phyloP scores from a whole-genome alignment of 352 stramenopile species.

The Globisporangium rhizosaccharum region DNA sequence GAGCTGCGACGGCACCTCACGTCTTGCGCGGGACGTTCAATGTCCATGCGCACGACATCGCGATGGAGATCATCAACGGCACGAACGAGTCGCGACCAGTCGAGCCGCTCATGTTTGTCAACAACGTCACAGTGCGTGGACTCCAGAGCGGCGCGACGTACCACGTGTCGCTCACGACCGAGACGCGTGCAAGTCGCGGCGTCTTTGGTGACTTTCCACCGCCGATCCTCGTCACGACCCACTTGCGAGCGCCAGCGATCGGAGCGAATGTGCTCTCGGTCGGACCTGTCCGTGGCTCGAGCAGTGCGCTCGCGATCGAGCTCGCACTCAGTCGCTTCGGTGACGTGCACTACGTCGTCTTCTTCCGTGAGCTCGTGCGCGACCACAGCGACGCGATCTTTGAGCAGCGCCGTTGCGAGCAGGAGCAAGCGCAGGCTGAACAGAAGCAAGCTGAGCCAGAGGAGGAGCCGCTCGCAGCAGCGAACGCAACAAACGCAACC shows the following conservation, averaged over 20 bases:
- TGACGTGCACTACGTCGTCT: conserved; percentile 71
- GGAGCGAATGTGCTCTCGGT: conserved; percentile 28
- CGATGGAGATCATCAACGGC: conserved; percentile 63
- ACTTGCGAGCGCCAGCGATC: conserved; percentile 41
- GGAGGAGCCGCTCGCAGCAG: background rate
- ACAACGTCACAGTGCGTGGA: conserved; percentile 41
- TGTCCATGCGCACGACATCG: conserved; percentile 34
- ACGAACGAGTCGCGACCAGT: conserved; percentile 66
- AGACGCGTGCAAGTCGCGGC: conserved; percentile 49
- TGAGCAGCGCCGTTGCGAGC: background rate
- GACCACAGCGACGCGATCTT: conserved; percentile 25
- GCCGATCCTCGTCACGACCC: conserved; percentile 61
- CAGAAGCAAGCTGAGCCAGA: conserved; percentile 9
- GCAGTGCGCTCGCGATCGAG: conserved; percentile 42
- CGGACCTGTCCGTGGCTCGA: conserved; percentile 28
- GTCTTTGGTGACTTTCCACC: conserved; percentile 74
- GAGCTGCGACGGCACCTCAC: conserved; percentile 18
- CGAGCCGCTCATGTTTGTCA: conserved; percentile 49
- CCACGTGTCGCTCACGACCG: conserved; percentile 71
- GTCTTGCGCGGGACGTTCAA: conserved; percentile 42
- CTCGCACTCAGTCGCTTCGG: conserved; percentile 55
- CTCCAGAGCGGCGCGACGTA: conserved; percentile 54
- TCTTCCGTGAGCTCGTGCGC: conserved; percentile 50
- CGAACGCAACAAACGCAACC: conserved; percentile 13
- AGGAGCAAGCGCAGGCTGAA: conserved; percentile 7